Evolutionary conservation across 345 rosid species (phyloP).

Genomic region (Arabidopsis suecica): DNA sequence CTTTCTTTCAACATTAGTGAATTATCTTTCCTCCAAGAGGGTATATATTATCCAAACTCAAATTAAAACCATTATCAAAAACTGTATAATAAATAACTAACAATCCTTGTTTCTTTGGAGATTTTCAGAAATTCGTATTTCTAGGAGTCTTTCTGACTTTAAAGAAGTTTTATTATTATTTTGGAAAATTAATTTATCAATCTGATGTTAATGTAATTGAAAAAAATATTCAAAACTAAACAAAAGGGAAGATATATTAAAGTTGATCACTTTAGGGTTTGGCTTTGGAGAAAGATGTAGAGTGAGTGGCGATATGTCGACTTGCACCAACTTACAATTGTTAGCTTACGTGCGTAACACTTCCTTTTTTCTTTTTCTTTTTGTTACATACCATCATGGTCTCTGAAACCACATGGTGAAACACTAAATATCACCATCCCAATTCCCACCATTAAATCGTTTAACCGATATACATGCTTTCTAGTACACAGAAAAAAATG

Average conservation of each 20-base stretch:
- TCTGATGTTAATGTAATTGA: not conserved
- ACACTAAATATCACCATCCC: not conserved
- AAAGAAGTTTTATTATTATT: not conserved
- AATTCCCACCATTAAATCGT: no score
- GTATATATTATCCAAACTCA: not conserved
- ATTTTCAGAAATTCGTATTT: not conserved
- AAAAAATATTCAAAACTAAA: not conserved
- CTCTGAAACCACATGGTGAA: not conserved
- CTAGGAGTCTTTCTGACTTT: not conserved
- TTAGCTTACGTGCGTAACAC: slow-evolving; percentile 43
- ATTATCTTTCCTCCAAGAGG: not conserved
- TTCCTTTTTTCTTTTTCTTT: not conserved
- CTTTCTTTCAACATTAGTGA: not conserved
- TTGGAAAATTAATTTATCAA: not conserved
- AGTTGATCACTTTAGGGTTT: slow-evolving; percentile 32
- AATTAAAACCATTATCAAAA: not conserved
- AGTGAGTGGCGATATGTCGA: slow-evolving; percentile 44
- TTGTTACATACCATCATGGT: not conserved
- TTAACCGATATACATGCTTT: no score
- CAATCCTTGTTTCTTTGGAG: not conserved
- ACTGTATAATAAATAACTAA: not conserved
- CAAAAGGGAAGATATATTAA: slow-evolving; percentile 30
- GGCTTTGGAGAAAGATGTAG: slow-evolving; percentile 43
- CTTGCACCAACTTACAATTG: slow-evolving; percentile 39
- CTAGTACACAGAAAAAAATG: no score